Conservation (phyloP, 192 early-diverging fungal genomes). For the Backusella australiensis region DNA sequence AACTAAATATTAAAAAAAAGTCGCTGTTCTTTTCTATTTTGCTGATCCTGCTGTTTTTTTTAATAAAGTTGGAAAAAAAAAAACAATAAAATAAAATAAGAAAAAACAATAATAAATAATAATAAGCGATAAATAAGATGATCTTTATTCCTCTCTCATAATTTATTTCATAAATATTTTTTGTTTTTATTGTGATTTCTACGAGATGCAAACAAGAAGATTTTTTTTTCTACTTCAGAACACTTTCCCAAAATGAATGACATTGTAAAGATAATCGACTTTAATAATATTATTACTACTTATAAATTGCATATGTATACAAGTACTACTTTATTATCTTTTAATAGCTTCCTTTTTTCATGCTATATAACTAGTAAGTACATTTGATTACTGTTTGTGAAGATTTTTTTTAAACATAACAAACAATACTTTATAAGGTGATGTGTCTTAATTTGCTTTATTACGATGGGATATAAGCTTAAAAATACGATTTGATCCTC, state of each 20-base stretch:
- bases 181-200: constrained; percentile 5
- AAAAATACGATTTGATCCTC: neutral
- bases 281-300: neutral
- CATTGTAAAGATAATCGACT: neutral
- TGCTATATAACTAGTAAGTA: too few relatives aligned
- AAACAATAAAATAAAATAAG: neutral
- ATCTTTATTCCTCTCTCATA: constrained; percentile 6
- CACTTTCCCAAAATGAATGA: neutral
- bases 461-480: neutral
- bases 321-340: neutral
- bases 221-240: neutral
- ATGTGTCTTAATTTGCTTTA: neutral
- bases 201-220: neutral
- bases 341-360: neutral
- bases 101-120: neutral
- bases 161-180: constrained; percentile 1
- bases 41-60: neutral
- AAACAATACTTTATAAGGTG: neutral
- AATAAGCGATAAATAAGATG: neutral
- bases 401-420: neutral
- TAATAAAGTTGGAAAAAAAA: neutral
- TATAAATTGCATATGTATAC: neutral
- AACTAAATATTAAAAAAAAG: neutral
- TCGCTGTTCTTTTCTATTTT: neutral
- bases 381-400: too few relatives aligned